Percentiles rank a stretch among this genome's conserved stretches.
These are phyloP conservation scores for Termitomyces sp. DNA, from an alignment of 768 basidiomycete genomes.

Conservation along the genomic window DNA sequence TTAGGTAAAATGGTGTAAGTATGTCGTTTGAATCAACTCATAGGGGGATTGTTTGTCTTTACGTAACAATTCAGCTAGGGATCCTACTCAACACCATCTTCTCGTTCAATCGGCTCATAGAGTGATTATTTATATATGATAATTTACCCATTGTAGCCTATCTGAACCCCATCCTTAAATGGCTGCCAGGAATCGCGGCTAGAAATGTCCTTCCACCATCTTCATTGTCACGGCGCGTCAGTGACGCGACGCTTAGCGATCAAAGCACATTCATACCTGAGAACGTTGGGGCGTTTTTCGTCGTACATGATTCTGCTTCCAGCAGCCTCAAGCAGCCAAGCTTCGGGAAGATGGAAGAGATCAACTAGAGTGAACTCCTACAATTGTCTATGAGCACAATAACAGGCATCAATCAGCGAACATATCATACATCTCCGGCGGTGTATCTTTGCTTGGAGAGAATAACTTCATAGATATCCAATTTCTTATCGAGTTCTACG, in stretches of 20 bases:
- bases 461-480: constrained; percentile 49
- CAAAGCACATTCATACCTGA: constrained; percentile 2
- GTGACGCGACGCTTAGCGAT: not conserved
- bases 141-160: too few relatives aligned
- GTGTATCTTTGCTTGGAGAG: constrained; percentile 49
- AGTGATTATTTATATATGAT: too few relatives aligned
- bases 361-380: constrained; percentile 15
- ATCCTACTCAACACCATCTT: too few relatives aligned
- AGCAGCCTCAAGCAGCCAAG: constrained; percentile 8
- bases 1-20: too few relatives aligned
- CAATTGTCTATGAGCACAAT: not conserved
- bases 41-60: too few relatives aligned
- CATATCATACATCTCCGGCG: constrained; percentile 42
- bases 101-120: too few relatives aligned
- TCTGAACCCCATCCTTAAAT: constrained; percentile 17
- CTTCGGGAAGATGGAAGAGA: constrained; percentile 18
- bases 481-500: constrained; percentile 25
- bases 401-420: not conserved
- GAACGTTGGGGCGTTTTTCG: constrained; percentile 12
- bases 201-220: constrained; percentile 19
- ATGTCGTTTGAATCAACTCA: too few relatives aligned
- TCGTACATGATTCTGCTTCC: constrained; percentile 12
- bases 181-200: constrained; percentile 18
- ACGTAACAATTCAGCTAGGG: too few relatives aligned
- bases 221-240: not conserved